Percentiles rank a stretch among this genome's conserved stretches.
Evolutionary conservation across 768 basidiomycete species (phyloP).

Genomic region (Leccinum uliginosum): DNA sequence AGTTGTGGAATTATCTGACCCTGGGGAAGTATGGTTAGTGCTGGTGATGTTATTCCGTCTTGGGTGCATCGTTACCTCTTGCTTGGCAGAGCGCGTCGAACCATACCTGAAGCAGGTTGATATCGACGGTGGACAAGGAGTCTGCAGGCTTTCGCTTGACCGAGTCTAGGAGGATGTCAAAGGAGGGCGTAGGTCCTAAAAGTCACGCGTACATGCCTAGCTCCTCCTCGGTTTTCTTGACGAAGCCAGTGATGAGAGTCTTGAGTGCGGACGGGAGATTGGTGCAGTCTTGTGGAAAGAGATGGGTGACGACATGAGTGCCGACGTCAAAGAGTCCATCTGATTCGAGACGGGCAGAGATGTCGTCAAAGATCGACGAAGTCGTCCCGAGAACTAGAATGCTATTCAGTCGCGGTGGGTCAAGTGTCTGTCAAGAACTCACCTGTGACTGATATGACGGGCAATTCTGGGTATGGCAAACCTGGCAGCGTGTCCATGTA

Average conservation of each 20-base stretch:
- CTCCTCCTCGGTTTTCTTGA: conserved; percentile 34
- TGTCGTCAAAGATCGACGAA: conserved; percentile 43
- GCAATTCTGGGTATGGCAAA: conserved; percentile 57
- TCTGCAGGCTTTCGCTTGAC: conserved; percentile 44
- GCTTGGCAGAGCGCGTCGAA: conserved; percentile 39
- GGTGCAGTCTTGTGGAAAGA: conserved; percentile 55
- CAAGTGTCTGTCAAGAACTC: conserved; percentile 11
- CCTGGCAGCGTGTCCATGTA: conserved; percentile 47
- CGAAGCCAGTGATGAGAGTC: conserved; percentile 49
- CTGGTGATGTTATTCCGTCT: background rate
- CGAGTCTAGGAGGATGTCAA: conserved; percentile 22
- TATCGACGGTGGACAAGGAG: conserved; percentile 59
- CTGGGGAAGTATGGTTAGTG: conserved; percentile 4
- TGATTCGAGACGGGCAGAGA: conserved; percentile 35
- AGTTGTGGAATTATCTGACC: conserved; percentile 15
- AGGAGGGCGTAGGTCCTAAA: background rate
- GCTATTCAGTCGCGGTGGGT: conserved; percentile 1
- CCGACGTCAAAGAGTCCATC: conserved; percentile 22
- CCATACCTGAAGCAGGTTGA: conserved; percentile 58
- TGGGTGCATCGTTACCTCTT: conserved; percentile 33
- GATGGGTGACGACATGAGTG: conserved; percentile 38
- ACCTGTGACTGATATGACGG: conserved; percentile 57
- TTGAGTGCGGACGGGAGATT: conserved; percentile 54
- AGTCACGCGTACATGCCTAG: conserved; percentile 25
- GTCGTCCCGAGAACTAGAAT: conserved; percentile 42